Evolutionary conservation across 805 yeast species (phyloP).

Genomic region (Debaryomyces maramus): DNA sequence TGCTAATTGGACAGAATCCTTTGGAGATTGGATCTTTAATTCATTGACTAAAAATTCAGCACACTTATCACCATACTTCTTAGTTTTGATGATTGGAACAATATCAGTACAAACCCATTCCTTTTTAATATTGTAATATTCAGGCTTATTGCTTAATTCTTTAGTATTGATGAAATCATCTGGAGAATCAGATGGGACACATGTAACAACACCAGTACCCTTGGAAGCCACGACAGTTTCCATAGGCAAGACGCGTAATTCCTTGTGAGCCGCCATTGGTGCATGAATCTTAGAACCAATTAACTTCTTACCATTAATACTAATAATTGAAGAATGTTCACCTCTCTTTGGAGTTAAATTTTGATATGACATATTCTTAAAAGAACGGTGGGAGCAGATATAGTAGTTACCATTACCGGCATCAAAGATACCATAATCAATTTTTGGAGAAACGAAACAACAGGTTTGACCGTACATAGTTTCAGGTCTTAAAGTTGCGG

Average conservation of each 20-base stretch:
- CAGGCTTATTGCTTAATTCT: constrained; percentile 87
- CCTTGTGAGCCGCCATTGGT: constrained; percentile 70
- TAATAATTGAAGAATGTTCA: constrained; percentile 56
- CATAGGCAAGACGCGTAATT: constrained; percentile 90
- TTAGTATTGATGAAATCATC: constrained; percentile 88
- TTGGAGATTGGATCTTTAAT: constrained; percentile 91
- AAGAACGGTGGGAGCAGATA: constrained; percentile 92
- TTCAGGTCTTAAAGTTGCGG: constrained; percentile 98
- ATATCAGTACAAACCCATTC: constrained; percentile 83
- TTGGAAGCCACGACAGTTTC: constrained; percentile 91
- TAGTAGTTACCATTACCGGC: constrained; percentile 74
- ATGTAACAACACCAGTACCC: constrained; percentile 99
- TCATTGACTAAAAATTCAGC: constrained; percentile 84
- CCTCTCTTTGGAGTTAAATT: constrained; percentile 90
- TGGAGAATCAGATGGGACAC: constrained; percentile 99
- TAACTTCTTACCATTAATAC: constrained; percentile 67
- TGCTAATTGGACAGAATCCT: constrained; percentile 82
- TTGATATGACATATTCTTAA: constrained; percentile 96
- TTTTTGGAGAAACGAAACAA: constrained; percentile 96
- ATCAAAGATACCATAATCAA: constrained; percentile 86
- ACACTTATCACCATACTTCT: constrained; percentile 82
- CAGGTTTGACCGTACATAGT: constrained; percentile 99
- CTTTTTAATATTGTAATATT: constrained; percentile 77
- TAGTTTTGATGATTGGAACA: constrained; percentile 73
- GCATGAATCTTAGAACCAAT: constrained; percentile 87